Conservation (phyloP, 164 flowering plant species). For the Taxillus chinensis region DNA sequence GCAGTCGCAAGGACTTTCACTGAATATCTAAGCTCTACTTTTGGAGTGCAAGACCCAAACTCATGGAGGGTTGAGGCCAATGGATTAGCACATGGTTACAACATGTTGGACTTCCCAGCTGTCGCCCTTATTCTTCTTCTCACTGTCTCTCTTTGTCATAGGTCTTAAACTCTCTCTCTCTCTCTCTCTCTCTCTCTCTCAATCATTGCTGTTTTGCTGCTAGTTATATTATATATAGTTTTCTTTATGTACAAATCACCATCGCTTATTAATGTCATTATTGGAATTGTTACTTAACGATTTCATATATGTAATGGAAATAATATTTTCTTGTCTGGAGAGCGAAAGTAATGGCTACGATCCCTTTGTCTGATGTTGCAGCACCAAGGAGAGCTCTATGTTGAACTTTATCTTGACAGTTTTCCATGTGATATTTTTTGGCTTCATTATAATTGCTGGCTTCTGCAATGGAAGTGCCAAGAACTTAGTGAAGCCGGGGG, state of each 20-base stretch:
- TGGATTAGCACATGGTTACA: conserved; percentile 43
- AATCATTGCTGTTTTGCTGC: too few species aligned
- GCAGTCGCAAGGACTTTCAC: conserved; percentile 75
- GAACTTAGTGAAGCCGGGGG: conserved; percentile 53
- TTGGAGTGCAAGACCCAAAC: conserved; percentile 36
- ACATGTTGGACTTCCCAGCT: conserved; percentile 67
- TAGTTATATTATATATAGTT: neutral
- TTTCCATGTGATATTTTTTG: conserved; percentile 68
- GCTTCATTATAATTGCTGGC: conserved; percentile 55
- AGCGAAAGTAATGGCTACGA: conserved; percentile 8
- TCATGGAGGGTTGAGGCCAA: conserved; percentile 57
- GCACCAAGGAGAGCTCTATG: conserved; percentile 83
- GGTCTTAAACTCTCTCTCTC: conserved; percentile 21
- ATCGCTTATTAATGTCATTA: neutral
- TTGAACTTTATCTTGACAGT: conserved; percentile 74
- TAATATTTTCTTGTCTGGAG: too few species aligned
- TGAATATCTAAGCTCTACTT: conserved; percentile 37
- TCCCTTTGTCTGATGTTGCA: conserved; percentile 25
- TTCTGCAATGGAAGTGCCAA: conserved; percentile 46
- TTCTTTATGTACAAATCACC: neutral
- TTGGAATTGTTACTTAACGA: conserved; percentile 2
- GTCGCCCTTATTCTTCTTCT: conserved; percentile 58
- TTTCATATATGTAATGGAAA: too few species aligned
- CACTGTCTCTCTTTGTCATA: conserved; percentile 57
- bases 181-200: neutral